Evolutionary conservation across 31 red algal genomes (phyloP), one percentile per base, ranked within the genome.

Genomic region (Odonthalia washingtoniensis): DNA sequence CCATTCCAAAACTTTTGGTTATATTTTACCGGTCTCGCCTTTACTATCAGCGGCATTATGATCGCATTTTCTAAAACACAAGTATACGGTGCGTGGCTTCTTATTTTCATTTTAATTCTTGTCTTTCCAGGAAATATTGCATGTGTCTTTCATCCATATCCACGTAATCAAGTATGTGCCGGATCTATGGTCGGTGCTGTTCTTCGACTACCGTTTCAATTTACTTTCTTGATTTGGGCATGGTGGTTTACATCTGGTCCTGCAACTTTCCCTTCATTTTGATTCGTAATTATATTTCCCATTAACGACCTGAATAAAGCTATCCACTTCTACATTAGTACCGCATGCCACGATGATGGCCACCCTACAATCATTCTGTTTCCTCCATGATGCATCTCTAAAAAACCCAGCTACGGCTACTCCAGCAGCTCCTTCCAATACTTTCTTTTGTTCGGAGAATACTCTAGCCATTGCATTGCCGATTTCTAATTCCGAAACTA

Each of bases 401-500:
- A 44, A 52, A 28, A 64, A 74, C 16, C 82, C 90, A 0, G 90
- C 90, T 3, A 92, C 67, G 16, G 90, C 82, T 39, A 95, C 93
- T 12, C 77, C 93, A 18, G 93, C 93, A 6, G 93, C 87, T 2
- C 93, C 93, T 66, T 95, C 93, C 52, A 95, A n/a, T 3, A 90
- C 70, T 61, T 89, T 89, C 16, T 78, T 44, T 45, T 95, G 78
- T 14, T 81, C 35, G 24, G 45, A 40, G 12, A 95, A 81, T n/a
- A 80, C 52, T 46, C 78, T 76, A 24, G 45, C 5, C 49, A 95
- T 90, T 6, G 79, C 87, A 26, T 38, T 77, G 1, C 53, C 57
- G 65, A 95, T 95, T 4, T 89, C 93, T 38, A 80, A 64, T 52
- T 95, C 93, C 17, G 45, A 77, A 5, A 95, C 79, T 57, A 89